phyloP scores from a whole-genome alignment of 495 filamentous ascomycete species.

The Neurospora intermedia region DNA sequence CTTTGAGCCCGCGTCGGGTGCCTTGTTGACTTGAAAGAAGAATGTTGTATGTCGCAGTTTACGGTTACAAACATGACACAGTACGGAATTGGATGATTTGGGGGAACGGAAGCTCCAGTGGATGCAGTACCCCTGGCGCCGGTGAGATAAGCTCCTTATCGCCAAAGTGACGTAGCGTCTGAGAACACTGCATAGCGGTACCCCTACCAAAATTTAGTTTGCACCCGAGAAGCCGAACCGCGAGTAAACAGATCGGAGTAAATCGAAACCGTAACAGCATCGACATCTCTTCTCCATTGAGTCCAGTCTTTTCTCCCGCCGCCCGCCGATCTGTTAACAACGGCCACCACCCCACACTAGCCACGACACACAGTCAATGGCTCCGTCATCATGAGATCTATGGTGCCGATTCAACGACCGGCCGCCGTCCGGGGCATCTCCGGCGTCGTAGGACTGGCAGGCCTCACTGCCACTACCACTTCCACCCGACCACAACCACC shows the following conservation, averaged over 20 bases:
- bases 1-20: not conserved
- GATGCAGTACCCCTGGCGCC: not conserved
- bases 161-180: not conserved
- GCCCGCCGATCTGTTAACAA: not conserved
- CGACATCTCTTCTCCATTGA: not conserved
- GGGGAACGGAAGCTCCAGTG: not conserved
- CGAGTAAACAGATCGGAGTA: not conserved
- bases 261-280: not conserved
- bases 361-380: conserved; percentile 11
- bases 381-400: conserved; percentile 15
- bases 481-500: conserved; percentile 19
- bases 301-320: not conserved
- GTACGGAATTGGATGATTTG: not conserved
- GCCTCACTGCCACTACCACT: conserved; percentile 7
- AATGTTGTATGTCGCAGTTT: not conserved
- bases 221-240: not conserved
- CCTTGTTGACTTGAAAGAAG: not conserved
- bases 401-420: conserved; percentile 12
- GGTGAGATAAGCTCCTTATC: not conserved
- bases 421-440: conserved; percentile 3
- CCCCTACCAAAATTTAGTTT: not conserved
- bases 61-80: not conserved
- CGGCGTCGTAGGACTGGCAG: not conserved
- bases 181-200: not conserved
- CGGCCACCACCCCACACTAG: not conserved